These are phyloP conservation scores for Theobroma grandiflorum DNA, from an alignment of 441 rosid genomes.

Conservation along the genomic window DNA sequence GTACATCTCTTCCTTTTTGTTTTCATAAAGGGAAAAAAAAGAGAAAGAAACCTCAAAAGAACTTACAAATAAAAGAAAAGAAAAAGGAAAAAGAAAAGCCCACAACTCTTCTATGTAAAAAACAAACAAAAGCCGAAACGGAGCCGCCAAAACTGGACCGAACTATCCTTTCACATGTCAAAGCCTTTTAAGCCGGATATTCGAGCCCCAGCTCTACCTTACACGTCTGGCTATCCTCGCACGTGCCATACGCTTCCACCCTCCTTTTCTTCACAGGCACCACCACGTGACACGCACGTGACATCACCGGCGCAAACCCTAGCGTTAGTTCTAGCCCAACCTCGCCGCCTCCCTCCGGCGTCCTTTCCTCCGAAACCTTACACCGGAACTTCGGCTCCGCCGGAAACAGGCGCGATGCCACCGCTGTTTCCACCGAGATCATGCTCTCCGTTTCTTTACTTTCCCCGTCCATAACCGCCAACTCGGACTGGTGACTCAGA, in stretches of 20 bases:
- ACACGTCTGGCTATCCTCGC: slow-evolving; percentile 41
- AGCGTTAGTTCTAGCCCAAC: slow-evolving; percentile 54
- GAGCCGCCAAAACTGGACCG: slow-evolving; percentile 47
- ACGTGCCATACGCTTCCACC: slow-evolving; percentile 34
- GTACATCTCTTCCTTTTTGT: slow-evolving; percentile 37
- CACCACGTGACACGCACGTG: slow-evolving; percentile 26
- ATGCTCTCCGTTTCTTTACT: slow-evolving; percentile 65
- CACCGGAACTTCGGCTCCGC: slow-evolving; percentile 37
- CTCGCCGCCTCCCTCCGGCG: slow-evolving; percentile 19
- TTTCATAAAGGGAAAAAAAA: slow-evolving; percentile 13
- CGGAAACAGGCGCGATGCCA: slow-evolving; percentile 42
- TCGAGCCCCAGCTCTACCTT: slow-evolving; percentile 53
- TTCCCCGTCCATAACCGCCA: slow-evolving; percentile 56
- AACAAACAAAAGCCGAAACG: slow-evolving; percentile 27
- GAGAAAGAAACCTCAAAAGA: neutral
- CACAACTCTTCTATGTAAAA: slow-evolving; percentile 30
- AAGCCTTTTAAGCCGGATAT: slow-evolving; percentile 28
- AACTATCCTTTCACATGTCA: neutral
- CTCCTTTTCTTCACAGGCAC: slow-evolving; percentile 57
- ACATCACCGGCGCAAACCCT: slow-evolving; percentile 41
- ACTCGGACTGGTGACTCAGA: slow-evolving; percentile 71
- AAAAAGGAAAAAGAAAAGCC: neutral
- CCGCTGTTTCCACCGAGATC: slow-evolving; percentile 68
- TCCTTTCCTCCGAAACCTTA: slow-evolving; percentile 1
- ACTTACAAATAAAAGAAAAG: slow-evolving; percentile 11